A percentile compares a stretch with the other conserved stretches of the same genome.
Conservation (phyloP, 805 yeast species). For the Zygosaccharomyces bisporus region DNA sequence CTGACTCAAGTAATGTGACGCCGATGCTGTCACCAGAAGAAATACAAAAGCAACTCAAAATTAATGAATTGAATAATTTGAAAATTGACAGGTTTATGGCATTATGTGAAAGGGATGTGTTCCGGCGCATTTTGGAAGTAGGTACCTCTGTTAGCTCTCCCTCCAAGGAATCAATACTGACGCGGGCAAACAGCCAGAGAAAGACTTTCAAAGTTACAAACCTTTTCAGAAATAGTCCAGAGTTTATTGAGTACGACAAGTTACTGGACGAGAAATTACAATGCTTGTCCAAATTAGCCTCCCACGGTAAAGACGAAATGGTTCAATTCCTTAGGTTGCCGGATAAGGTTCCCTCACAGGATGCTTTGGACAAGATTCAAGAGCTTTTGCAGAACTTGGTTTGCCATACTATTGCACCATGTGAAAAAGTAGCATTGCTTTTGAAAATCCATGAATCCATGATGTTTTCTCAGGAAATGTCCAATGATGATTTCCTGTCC, state of each 20-base stretch:
- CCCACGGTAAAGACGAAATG: conserved; percentile 23
- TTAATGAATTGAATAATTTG: conserved; percentile 26
- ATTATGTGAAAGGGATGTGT: conserved; percentile 32
- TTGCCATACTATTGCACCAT: conserved; percentile 29
- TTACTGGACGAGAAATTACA: conserved; percentile 24
- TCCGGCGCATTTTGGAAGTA: conserved; percentile 29
- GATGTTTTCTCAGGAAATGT: conserved; percentile 25
- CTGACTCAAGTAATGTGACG: conserved; percentile 23
- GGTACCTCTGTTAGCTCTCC: conserved; percentile 33
- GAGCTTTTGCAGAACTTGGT: conserved; percentile 20
- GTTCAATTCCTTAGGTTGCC: conserved; percentile 28
- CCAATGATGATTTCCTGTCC: conserved; percentile 35
- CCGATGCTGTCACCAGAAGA: conserved; percentile 35
- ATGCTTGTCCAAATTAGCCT: conserved; percentile 20
- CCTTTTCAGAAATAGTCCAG: conserved; percentile 34
- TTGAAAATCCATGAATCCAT: conserved; percentile 29
- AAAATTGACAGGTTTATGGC: conserved; percentile 32
- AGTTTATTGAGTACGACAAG: conserved; percentile 31
- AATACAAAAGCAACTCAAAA: conserved; percentile 26
- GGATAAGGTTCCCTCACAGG: conserved; percentile 7
- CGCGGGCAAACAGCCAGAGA: conserved; percentile 4
- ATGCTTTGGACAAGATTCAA: conserved; percentile 17
- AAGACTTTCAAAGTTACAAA: conserved; percentile 23
- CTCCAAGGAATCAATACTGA: conserved; percentile 11
- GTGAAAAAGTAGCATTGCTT: conserved; percentile 28